Percentiles rank a stretch among this genome's conserved stretches.
phyloP scores from a whole-genome alignment of 176 grass and related monocot species.

The Aegilops longissima region DNA sequence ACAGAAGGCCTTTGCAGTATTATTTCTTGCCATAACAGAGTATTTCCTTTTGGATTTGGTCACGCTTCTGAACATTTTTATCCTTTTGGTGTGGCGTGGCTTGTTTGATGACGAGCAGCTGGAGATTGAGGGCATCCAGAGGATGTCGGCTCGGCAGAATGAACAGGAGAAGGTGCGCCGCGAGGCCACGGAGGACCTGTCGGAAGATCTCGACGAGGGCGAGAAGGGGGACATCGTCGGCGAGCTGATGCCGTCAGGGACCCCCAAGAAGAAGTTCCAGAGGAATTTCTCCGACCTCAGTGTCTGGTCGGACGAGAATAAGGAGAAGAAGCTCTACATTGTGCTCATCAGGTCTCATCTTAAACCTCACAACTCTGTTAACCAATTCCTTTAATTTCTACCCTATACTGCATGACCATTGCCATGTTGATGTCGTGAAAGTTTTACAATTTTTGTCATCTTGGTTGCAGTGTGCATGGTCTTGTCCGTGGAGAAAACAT shows the following conservation, averaged over 20 bases:
- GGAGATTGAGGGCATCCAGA: constrained; percentile 73
- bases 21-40: background rate
- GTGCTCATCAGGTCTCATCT: constrained; percentile 70
- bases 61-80: background rate
- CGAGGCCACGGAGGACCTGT: constrained; percentile 82
- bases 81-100: no score
- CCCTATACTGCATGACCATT: background rate
- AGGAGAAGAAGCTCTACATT: constrained; percentile 89
- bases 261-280: constrained; percentile 70
- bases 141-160: constrained; percentile 59
- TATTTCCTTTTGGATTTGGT: background rate
- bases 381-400: background rate
- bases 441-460: background rate
- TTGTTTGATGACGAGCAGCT: constrained; percentile 42
- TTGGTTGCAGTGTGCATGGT: constrained; percentile 72
- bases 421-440: background rate
- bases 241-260: constrained; percentile 48
- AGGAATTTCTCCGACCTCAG: constrained; percentile 73
- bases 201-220: constrained; percentile 77
- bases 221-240: constrained; percentile 75
- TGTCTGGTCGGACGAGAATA: constrained; percentile 82
- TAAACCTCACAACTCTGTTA: background rate
- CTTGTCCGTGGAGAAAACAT: constrained; percentile 97
- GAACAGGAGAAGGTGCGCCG: constrained; percentile 75
- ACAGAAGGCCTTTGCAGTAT: background rate